phyloP scores from a whole-genome alignment of 73 alveolate genomes.

The Tetrahymena thermophila region DNA sequence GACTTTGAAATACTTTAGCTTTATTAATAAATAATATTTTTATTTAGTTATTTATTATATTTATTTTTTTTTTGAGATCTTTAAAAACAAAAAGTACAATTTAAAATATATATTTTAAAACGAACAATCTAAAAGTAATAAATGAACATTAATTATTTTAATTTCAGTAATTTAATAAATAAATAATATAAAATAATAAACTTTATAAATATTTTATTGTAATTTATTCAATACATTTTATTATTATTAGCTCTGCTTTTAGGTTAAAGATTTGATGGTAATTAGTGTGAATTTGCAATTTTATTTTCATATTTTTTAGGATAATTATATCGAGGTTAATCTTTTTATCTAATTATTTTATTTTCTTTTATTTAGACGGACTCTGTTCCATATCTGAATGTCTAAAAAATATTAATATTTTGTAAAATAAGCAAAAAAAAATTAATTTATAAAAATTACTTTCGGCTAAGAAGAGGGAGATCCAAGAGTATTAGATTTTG shows the following conservation, averaged over 20 bases:
- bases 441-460: not conserved
- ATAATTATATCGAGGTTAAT: not conserved
- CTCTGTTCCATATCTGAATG: not conserved
- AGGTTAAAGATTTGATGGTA: not conserved
- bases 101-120: too few relatives aligned
- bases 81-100: too few relatives aligned
- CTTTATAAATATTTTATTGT: too few relatives aligned
- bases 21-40: too few relatives aligned
- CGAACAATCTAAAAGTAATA: too few relatives aligned
- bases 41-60: too few relatives aligned
- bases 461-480: not conserved
- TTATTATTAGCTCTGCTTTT: not conserved
- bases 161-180: too few relatives aligned
- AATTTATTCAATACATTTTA: not conserved
- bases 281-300: not conserved
- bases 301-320: not conserved
- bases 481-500: not conserved
- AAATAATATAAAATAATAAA: too few relatives aligned
- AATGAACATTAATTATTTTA: too few relatives aligned
- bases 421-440: not conserved
- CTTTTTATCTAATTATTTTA: not conserved
- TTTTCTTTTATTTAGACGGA: not conserved
- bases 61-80: too few relatives aligned
- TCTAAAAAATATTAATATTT: not conserved
- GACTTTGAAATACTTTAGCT: too few relatives aligned